These are phyloP conservation scores for Lactarius psammicola DNA, from an alignment of 768 basidiomycete genomes.

Conservation along the genomic window DNA sequence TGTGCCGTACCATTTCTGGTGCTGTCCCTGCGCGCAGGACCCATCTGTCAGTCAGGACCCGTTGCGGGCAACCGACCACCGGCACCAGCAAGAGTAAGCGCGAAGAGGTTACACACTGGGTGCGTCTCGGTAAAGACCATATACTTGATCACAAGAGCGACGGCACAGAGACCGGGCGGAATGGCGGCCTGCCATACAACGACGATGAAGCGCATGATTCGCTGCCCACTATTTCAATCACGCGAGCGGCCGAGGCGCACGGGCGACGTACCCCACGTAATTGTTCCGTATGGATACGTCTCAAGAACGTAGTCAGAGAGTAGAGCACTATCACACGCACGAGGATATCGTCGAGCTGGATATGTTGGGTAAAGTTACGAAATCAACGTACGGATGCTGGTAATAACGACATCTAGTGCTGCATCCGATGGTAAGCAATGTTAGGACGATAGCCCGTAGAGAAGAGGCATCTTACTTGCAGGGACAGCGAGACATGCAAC, in stretches of 20 bases:
- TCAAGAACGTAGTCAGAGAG: conserved; percentile 6
- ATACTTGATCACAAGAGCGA: conserved; percentile 17
- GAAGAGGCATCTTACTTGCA: conserved; percentile 10
- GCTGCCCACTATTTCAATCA: conserved; percentile 2
- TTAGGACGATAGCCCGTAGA: neutral
- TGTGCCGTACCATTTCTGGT: conserved; percentile 7
- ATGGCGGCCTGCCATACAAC: conserved; percentile 21
- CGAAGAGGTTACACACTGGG: conserved; percentile 15
- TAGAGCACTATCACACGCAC: conserved; percentile 3
- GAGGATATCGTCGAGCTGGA: neutral
- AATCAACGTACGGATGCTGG: conserved; percentile 9
- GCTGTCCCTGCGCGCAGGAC: neutral
- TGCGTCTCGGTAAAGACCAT: conserved; percentile 6
- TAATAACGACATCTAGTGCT: conserved; percentile 15
- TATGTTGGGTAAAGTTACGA: neutral
- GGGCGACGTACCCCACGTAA: conserved; percentile 15
- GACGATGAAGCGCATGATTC: conserved; percentile 13
- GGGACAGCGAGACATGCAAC: conserved; percentile 16
- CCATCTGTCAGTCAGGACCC: neutral
- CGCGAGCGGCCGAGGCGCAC: neutral
- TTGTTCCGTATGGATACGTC: conserved; percentile 17
- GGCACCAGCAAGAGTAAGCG: neutral
- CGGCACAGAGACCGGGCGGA: conserved; percentile 14
- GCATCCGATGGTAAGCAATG: neutral
- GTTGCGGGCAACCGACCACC: neutral